Percentiles rank a stretch among this genome's conserved stretches.
Conservation (phyloP, 2,329 filamentous ascomycete genomes). For the Pseudocercospora crystallina region DNA sequence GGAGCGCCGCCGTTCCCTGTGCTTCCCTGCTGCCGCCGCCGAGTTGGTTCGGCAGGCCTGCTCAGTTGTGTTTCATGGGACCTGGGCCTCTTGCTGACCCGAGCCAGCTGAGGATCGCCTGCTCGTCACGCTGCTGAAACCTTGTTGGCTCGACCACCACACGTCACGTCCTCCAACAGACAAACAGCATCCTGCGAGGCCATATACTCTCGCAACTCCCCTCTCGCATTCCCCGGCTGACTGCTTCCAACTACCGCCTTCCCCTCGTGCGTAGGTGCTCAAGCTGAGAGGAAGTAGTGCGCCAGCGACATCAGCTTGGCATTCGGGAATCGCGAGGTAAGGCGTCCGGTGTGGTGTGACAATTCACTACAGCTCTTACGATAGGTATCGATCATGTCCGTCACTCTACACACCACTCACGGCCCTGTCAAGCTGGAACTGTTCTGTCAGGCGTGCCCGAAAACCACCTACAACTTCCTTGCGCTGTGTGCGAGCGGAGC, state of each 20-base stretch:
- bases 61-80: neutral
- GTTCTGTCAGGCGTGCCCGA: conserved; percentile 92
- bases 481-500: conserved; percentile 78
- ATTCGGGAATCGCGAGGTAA: too few species aligned
- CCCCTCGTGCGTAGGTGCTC: conserved; percentile 1
- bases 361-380: neutral
- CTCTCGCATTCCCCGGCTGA: conserved; percentile 15
- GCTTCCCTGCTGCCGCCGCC: too few species aligned
- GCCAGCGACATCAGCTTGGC: too few species aligned
- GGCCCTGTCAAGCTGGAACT: conserved; percentile 94
- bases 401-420: conserved; percentile 76
- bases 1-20: too few species aligned
- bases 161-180: neutral
- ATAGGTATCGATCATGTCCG: conserved; percentile 42
- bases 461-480: conserved; percentile 87
- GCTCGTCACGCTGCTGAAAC: neutral
- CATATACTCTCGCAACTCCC: conserved; percentile 9
- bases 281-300: neutral
- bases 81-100: conserved; percentile 3
- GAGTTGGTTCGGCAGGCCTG: too few species aligned
- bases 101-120: conserved; percentile 3
- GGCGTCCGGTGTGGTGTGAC: neutral
- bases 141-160: conserved; percentile 9
- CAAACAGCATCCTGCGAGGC: conserved; percentile 6
- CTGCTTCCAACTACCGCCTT: neutral